Evolutionary conservation across 768 basidiomycete genomes (phyloP), one percentile per base, ranked within the genome.

Genomic region (Coprinopsis marcescibilis): DNA sequence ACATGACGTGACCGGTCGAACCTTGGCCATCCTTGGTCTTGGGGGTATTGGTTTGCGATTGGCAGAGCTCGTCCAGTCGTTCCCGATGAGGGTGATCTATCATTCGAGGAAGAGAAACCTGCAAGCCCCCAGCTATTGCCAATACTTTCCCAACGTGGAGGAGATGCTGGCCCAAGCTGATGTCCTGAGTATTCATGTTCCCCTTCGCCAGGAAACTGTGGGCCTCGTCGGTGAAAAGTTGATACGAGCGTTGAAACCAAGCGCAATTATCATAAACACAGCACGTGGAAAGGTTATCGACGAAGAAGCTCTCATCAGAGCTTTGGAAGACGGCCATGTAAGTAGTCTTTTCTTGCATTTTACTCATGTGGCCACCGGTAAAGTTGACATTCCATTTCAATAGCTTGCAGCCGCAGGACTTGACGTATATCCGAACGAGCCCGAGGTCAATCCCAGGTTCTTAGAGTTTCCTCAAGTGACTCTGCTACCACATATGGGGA

Each of bases 401-500:
- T 57, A 90, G 89, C 73, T 93, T 50, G 77, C 74, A 29, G 83
- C 83, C 2, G 86, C 86, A 15, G 91, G 91, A 12, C 69, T 94
- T 29, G 90, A 94, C 55, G 91, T 93, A 19, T 92, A 74, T 63
- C 89, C 90, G 8, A 74, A 92, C 65, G 89, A 92, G 58, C 91
- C 92, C 1, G 62, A 75, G 37, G 80, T 91, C 33, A 85, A 91
- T 56, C 83, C 87, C 3, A 78, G 83, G 23, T 67, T 95, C 26
- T 71, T 93, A 46, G 76, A 78, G n/a, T 88, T 89, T 64, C 81
- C 85, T 7, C 81, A 91, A 52, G 83, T 90, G 52, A 85, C 85
- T 24, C 71, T 97, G 7, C 74, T 97, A 15, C 94, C 93, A 0
- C 94, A 95, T 62, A 83, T 95, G 82, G 94, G 93, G 5, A 92